Base-by-base conservation (phyloP, 257 asterid genomes). In the Capsicum pubescens region DNA sequence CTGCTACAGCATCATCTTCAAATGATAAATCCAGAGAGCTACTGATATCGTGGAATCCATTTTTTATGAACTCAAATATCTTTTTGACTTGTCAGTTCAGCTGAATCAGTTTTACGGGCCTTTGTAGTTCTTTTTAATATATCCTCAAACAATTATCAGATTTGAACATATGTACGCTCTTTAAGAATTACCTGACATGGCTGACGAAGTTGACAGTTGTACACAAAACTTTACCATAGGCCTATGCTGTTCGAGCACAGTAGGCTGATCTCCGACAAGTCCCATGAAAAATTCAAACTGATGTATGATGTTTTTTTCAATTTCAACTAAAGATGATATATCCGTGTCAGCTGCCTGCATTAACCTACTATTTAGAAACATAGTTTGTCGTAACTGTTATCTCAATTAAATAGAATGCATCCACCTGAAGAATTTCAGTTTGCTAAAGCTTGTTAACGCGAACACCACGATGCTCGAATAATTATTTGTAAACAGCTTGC, bases 211-310 rank as follows among this genome's bases (percentile, higher is more conserved):
- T 93, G 95, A 89, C 98, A 95, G 84, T 98, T 97, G 84, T 88
- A 97, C 68, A 97, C 99, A 11, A 98, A 72, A 97, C 90, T 86
- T 93, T 92, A 72, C 98, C 97, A 87, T 95, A 97, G 26, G 99
- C 99, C 98, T 98, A 97, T 83, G 99, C 98, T 85, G 99, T 95
- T 88, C 98, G 95, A 83, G 98, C 99, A 89, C 98, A 97, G 83
- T 93, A 7, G 98, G 97, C 84, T 95, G 97, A 87, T 95, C 98
- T 2, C 99, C 99, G 17, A 87, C 95, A 86, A 97, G 97, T 55
- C 98, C 99, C 99, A 97, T 97, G 92, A 97, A 97, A 85, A 97
- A 97, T 91, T 97, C 99, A 89, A 97, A 97, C 50, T 98, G 98
- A 63, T 97, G 99, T n/a, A 94, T 98, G 88, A 98, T 97, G 86